phyloP scores from a whole-genome alignment of 148 eudicot genomes.

The Rhododendron mucronatum region DNA sequence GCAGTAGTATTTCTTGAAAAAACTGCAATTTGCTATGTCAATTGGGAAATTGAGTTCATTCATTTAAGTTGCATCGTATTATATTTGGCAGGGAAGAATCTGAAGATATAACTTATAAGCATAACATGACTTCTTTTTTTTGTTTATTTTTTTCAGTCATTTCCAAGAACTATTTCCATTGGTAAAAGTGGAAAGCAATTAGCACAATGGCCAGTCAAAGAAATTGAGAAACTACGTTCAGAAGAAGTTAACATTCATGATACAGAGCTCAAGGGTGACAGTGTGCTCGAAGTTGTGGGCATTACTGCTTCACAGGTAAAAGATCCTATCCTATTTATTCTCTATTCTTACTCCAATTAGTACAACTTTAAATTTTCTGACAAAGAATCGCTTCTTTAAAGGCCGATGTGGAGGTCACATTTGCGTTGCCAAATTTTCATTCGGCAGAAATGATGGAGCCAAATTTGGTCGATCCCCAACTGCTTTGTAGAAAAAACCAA shows the following conservation, averaged over 20 bases:
- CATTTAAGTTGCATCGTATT: neutral
- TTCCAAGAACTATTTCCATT: slow-evolving; percentile 18
- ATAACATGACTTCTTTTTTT: neutral
- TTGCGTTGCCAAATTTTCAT: slow-evolving; percentile 16
- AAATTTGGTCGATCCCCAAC: slow-evolving; percentile 19
- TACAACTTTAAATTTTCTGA: neutral
- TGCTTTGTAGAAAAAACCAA: slow-evolving; percentile 15
- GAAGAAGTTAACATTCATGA: slow-evolving; percentile 9
- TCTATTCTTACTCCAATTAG: neutral
- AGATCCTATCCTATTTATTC: neutral
- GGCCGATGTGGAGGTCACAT: slow-evolving; percentile 27
- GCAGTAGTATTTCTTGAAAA: neutral
- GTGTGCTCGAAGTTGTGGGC: slow-evolving; percentile 17
- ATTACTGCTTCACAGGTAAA: slow-evolving; percentile 25
- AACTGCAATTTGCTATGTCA: neutral
- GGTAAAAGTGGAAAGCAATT: slow-evolving; percentile 16
- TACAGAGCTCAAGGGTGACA: slow-evolving; percentile 9
- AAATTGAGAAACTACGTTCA: slow-evolving; percentile 12
- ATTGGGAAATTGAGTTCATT: neutral
- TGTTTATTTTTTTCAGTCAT: neutral
- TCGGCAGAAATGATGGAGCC: slow-evolving; percentile 16
- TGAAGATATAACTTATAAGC: neutral
- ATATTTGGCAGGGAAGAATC: neutral
- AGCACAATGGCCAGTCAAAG: slow-evolving; percentile 23
- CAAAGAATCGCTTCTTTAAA: neutral